These are phyloP conservation scores for Musa troglodytarum DNA, from an alignment of 176 grass and related monocot genomes.

Conservation along the genomic window DNA sequence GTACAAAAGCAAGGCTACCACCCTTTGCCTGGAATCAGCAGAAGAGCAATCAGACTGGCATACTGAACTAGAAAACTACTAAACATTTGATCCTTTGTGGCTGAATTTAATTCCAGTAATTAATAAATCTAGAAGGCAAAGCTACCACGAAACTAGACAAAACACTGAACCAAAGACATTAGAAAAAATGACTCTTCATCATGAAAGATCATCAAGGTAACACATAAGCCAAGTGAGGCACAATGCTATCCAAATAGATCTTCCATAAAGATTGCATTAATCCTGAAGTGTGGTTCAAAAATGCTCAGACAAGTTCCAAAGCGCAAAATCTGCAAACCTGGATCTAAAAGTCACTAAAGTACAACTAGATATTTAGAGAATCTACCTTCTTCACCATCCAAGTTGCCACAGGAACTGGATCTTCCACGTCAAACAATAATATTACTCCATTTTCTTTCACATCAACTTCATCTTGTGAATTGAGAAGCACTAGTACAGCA, in stretches of 20 bases:
- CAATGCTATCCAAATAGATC: background rate
- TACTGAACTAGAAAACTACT: background rate
- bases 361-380: background rate
- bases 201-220: background rate
- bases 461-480: conserved; percentile 23
- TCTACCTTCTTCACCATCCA: conserved; percentile 84
- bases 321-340: background rate
- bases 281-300: background rate
- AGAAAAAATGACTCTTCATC: background rate
- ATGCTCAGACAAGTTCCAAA: background rate
- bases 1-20: conserved; percentile 63
- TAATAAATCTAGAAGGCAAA: background rate
- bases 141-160: background rate
- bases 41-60: background rate
- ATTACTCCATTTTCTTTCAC: conserved; percentile 52
- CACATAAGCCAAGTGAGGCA: background rate
- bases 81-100: background rate
- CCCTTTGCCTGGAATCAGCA: conserved; percentile 46
- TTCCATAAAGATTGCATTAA: background rate
- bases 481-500: conserved; percentile 54
- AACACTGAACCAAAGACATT: background rate
- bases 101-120: background rate
- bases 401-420: conserved; percentile 39
- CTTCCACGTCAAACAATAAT: conserved; percentile 65
- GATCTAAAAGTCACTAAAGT: background rate